These are phyloP conservation scores for Eimeria praecox DNA, from an alignment of 169 alveolate species.

Conservation along the genomic window DNA sequence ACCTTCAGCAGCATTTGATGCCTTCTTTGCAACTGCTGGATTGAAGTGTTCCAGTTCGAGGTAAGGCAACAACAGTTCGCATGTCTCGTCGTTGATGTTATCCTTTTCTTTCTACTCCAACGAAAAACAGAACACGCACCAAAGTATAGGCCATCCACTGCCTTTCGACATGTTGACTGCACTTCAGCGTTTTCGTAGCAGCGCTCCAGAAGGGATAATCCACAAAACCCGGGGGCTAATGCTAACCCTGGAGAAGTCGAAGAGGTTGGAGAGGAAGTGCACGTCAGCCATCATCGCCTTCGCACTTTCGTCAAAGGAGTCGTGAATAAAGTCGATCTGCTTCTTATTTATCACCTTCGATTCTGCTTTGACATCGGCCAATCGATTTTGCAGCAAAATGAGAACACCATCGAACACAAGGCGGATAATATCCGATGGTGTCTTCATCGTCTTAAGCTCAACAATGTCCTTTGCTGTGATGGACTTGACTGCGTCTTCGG, in stretches of 20 bases:
- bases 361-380: conserved; percentile 84
- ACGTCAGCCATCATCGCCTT: conserved; percentile 92
- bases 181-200: background rate
- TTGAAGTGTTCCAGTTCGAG: conserved; percentile 89
- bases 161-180: background rate
- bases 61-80: conserved; percentile 97
- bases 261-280: conserved; percentile 91
- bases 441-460: conserved; percentile 95
- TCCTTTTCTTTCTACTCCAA: conserved; percentile 90
- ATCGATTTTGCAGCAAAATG: conserved; percentile 88
- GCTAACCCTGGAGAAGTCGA: conserved; percentile 92
- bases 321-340: conserved; percentile 92
- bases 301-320: conserved; percentile 95
- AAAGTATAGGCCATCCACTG: too few species aligned
- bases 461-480: conserved; percentile 95
- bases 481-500: conserved; percentile 95
- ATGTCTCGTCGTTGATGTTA: conserved; percentile 97
- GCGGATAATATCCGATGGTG: conserved; percentile 95
- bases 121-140: conserved; percentile 1
- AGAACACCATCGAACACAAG: conserved; percentile 95
- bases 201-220: background rate
- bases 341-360: conserved; percentile 90
- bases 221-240: background rate
- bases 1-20: conserved; percentile 89
- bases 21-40: conserved; percentile 90